These are phyloP conservation scores for Mucor piriformis DNA, from an alignment of 371 early-diverging fungal species.

Conservation along the genomic window DNA sequence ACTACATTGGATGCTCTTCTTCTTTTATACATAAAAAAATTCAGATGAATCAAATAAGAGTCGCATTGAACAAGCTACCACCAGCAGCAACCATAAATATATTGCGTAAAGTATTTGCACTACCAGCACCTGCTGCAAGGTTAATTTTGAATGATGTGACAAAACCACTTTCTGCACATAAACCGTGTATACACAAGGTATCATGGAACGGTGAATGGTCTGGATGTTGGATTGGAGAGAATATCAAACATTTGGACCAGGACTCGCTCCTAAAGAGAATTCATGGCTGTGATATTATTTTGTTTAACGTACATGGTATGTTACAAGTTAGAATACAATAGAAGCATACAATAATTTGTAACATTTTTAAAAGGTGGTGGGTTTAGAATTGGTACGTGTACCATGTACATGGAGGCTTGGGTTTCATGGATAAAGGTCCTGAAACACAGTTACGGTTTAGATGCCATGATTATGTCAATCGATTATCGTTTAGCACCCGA, in stretches of 20 bases:
- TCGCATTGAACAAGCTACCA: slow-evolving; percentile 38
- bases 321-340: neutral
- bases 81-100: slow-evolving; percentile 43
- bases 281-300: slow-evolving; percentile 36
- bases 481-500: slow-evolving; percentile 49
- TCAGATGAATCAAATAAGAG: slow-evolving; percentile 41
- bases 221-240: slow-evolving; percentile 51
- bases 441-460: slow-evolving; percentile 37
- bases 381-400: slow-evolving; percentile 41
- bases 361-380: slow-evolving; percentile 32
- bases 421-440: slow-evolving; percentile 43
- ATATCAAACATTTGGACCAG: slow-evolving; percentile 27
- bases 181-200: slow-evolving; percentile 48
- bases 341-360: neutral
- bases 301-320: slow-evolving; percentile 49
- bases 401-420: slow-evolving; percentile 46
- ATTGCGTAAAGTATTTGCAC: slow-evolving; percentile 39
- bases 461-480: slow-evolving; percentile 48
- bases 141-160: slow-evolving; percentile 42
- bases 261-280: slow-evolving; percentile 27
- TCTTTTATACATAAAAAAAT: neutral
- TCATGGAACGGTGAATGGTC: slow-evolving; percentile 40
- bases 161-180: slow-evolving; percentile 40
- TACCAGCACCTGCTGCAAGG: slow-evolving; percentile 45
- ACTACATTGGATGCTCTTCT: too few relatives aligned